These are phyloP conservation scores for Tetrapisispora fleetii DNA, from an alignment of 805 yeast genomes.

Conservation along the genomic window DNA sequence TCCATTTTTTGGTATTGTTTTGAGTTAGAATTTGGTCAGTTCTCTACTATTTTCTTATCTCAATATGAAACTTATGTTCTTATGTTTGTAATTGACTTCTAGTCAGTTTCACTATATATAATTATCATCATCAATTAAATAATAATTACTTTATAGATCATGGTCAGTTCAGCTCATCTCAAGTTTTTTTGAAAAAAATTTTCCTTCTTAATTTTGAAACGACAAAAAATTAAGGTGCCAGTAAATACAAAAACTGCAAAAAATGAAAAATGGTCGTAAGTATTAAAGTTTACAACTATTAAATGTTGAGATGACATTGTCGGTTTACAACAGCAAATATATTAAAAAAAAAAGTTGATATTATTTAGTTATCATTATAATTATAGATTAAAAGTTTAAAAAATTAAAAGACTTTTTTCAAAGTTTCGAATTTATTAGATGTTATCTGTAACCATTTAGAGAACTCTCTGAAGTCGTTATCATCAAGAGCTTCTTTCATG, in stretches of 20 bases:
- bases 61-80: not conserved
- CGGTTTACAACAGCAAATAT: too few relatives aligned
- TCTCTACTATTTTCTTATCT: not conserved
- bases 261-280: too few relatives aligned
- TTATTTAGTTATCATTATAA: too few relatives aligned
- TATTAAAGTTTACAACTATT: too few relatives aligned
- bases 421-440: not conserved
- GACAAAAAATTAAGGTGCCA: not conserved
- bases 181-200: not conserved
- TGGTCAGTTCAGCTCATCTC: not conserved
- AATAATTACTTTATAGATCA: too few relatives aligned
- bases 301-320: too few relatives aligned
- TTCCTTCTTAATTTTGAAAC: not conserved
- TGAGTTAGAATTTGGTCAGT: constrained; percentile 3
- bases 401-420: not conserved
- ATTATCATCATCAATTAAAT: too few relatives aligned
- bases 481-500: constrained; percentile 44
- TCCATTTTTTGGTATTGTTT: constrained; percentile 50
- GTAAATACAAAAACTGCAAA: too few relatives aligned
- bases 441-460: constrained; percentile 23
- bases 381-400: too few relatives aligned
- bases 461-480: constrained; percentile 30
- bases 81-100: too few relatives aligned
- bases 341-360: not conserved
- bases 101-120: too few relatives aligned